These are phyloP conservation scores for Coleophoma cylindrospora DNA, from an alignment of 2,329 filamentous ascomycete genomes.

Conservation along the genomic window DNA sequence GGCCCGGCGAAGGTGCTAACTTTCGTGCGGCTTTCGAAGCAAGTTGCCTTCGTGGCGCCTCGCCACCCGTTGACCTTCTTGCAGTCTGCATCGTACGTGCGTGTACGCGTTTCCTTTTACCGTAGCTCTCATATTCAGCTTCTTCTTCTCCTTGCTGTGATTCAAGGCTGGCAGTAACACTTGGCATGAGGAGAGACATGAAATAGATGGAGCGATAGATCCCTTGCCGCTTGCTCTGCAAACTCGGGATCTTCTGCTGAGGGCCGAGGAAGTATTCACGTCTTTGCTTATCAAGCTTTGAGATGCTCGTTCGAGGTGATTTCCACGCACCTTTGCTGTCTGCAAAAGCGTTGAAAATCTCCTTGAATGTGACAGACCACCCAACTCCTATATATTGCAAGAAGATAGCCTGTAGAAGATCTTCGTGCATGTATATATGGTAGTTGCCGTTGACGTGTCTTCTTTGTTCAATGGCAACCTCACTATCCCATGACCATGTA, in stretches of 20 bases:
- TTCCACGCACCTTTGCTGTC: conserved; percentile 18
- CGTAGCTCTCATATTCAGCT: conserved; percentile 9
- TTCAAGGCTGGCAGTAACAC: conserved; percentile 6
- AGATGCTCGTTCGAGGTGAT: conserved; percentile 11
- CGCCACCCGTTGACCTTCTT: conserved; percentile 69
- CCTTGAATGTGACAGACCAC: conserved; percentile 43
- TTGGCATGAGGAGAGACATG: conserved; percentile 21
- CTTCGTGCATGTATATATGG: conserved; percentile 55
- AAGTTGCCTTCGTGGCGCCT: conserved; percentile 83
- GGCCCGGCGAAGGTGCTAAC: neutral
- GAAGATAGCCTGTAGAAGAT: conserved; percentile 49
- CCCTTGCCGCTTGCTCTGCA: conserved; percentile 17
- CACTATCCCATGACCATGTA: conserved; percentile 45
- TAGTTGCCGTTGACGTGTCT: conserved; percentile 54
- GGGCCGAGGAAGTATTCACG: conserved; percentile 19
- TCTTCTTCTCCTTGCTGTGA: conserved; percentile 19
- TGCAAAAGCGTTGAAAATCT: conserved; percentile 28
- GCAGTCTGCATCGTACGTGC: conserved; percentile 29
- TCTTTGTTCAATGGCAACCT: conserved; percentile 43
- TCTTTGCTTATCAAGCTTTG: conserved; percentile 11
- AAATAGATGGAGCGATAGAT: conserved; percentile 22
- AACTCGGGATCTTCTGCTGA: conserved; percentile 12
- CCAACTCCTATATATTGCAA: conserved; percentile 47
- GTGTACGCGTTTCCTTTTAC: conserved; percentile 2
- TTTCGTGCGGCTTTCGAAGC: conserved; percentile 84